Percentiles rank a stretch among this genome's conserved stretches.
Evolutionary conservation across 2,329 filamentous ascomycete species (phyloP).

Genomic region (Alternaria dauci): DNA sequence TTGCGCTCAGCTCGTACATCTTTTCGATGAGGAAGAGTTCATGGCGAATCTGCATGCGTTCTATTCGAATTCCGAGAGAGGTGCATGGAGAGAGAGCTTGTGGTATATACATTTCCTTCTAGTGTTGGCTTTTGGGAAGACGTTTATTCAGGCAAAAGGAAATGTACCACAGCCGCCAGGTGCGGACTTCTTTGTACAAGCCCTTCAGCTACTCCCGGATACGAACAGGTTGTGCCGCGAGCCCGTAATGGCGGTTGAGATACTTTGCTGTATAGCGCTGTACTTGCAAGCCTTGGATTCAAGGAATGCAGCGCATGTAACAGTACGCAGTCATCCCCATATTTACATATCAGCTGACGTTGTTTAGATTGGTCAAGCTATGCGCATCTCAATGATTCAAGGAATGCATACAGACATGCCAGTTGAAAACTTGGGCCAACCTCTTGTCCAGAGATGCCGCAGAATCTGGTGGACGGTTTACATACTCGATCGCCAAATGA

Average conservation of each 20-base stretch:
- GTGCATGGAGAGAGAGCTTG: conserved; percentile 43
- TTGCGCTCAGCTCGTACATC: conserved; percentile 62
- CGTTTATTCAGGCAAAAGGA: conserved; percentile 55
- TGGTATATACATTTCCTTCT: conserved; percentile 65
- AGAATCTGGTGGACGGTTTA: conserved; percentile 65
- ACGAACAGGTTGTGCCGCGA: conserved; percentile 54
- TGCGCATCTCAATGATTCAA: conserved; percentile 59
- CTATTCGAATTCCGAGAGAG: conserved; percentile 48
- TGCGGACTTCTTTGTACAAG: conserved; percentile 70
- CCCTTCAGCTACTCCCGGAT: conserved; percentile 63
- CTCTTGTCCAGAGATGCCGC: conserved; percentile 57
- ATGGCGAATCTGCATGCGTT: conserved; percentile 56
- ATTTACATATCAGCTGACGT: neutral
- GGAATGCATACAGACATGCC: conserved; percentile 65
- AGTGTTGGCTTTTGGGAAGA: conserved; percentile 65
- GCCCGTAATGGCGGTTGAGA: conserved; percentile 59
- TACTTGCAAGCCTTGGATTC: conserved; percentile 63
- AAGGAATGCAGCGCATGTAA: conserved; percentile 57
- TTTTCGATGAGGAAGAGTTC: conserved; percentile 64
- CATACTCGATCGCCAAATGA: conserved; percentile 63
- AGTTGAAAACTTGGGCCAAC: conserved; percentile 52
- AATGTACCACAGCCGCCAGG: conserved; percentile 54
- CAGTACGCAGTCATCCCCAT: conserved; percentile 42
- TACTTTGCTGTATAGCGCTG: conserved; percentile 61
- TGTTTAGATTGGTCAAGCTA: conserved; percentile 60